Evolutionary conservation across 2,329 filamentous ascomycete species (phyloP), one percentile per base, ranked within the genome.

Genomic region (Arachnopeziza araneosa): DNA sequence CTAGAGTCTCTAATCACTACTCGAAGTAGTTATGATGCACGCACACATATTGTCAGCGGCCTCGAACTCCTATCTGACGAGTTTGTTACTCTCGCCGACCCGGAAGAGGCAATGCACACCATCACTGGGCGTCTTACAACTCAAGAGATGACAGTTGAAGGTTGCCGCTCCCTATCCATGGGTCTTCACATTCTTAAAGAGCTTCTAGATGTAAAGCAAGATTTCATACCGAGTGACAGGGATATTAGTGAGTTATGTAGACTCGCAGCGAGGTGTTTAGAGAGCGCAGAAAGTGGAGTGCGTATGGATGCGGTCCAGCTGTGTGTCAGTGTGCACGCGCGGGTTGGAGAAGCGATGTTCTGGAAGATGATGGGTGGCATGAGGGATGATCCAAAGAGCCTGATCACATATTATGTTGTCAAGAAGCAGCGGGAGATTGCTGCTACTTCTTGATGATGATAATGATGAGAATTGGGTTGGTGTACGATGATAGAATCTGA

Each of bases 341-440:
- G 82, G 12, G 78, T 88, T 9, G 84, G 85, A 14, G 84, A 87
- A 58, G 73, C 68, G 10, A 70, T 69, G 30, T 93, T 93, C 71
- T 93, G 89, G 89, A 81, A 80, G 36, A 80, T 81, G 24, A 78
- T 92, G 68, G 83, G 79, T 60, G 80, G 77, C 10, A 79, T 89
- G 32, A 82, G 83, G 69, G 88, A 91, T 65, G 88, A 90, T 65
- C 84, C 88, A 23, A 84, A 91, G 77, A 91, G 87, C 66, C 73
- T 93, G 62, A 86, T 93, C 68, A 92, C 88, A 10, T 93, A 93
- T 71, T 93, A 92, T 73, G 87, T 92, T 69, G 89, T 89, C 50
- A 87, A 87, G 78, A 79, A 80, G 71, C 84, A 88, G 74, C 77
- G 84, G 56, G 85, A 88, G 74, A 22, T 63, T n/a, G 67, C 66